Base-by-base conservation (phyloP, 371 early-diverging fungal species). In the Umbelopsis sp. region DNA sequence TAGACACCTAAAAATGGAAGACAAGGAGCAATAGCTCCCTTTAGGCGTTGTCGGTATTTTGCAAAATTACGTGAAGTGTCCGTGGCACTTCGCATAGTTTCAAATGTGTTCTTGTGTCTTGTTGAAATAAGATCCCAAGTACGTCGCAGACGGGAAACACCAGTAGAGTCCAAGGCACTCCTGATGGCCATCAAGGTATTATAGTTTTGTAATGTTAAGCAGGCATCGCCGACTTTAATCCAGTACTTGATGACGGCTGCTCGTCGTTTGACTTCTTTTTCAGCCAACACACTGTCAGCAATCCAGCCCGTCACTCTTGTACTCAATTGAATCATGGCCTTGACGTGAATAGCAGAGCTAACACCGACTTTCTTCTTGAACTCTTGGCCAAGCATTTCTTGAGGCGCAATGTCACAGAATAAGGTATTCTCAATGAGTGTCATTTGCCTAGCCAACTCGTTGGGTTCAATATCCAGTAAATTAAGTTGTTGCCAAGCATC, bases 1-100 rank as follows among this genome's bases (percentile, higher is more conserved):
- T 91, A 95, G n/a, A 94, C 76, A 24, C 95, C 96, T 29, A 95
- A 73, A 67, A 93, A 95, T 0, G 95, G 96, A 7, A 95, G 74
- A 46, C 91, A 89, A 1, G 95, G 96, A 4, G 92, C 89, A 8
- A 83, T 69, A 1, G 88, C 77, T 8, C 78, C 78, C 50, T 87
- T 87, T 48, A 96, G 66, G 6, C 83, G 70, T 10, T 77, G 76
- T n/a, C 96, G 83, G 74, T 94, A 96, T 41, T 87, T 89, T 2
- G 89, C 82, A 75, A 89, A 96, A 76, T 96, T 96, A 62, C 87
- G 76, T 38, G 78, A 80, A 12, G 89, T 82, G 69, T 91, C 90
- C 45, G 89, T 90, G 0, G 90, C 86, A 16, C 82, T 77, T 65
- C 85, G 74, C 46, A 95, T 79, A 1, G 80, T 80, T 1, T 84